Percentiles rank a stretch among this genome's conserved stretches.
Evolutionary conservation across 306 rosid genomes (phyloP).

Genomic region (Sophora flavescens): DNA sequence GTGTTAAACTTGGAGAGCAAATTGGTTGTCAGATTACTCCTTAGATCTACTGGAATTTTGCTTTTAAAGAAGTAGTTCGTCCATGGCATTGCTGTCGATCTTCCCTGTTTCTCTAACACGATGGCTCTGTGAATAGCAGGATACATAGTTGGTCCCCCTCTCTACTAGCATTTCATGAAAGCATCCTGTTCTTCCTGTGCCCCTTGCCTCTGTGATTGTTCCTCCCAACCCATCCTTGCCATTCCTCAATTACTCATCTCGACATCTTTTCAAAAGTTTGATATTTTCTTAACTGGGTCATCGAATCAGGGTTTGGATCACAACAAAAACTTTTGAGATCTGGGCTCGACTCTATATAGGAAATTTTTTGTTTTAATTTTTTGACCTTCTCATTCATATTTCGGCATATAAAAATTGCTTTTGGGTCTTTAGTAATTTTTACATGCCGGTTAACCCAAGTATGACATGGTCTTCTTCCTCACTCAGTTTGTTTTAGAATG

Average conservation of each 20-base stretch:
- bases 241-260: constrained; percentile 51
- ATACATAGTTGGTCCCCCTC: constrained; percentile 92
- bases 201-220: constrained; percentile 89
- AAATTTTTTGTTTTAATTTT: background rate
- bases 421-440: no score
- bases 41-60: no score
- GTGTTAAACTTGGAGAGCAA: no score
- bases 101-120: no score
- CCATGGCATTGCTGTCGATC: no score
- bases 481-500: no score
- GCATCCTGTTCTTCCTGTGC: constrained; percentile 77
- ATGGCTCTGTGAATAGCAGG: constrained; percentile 77
- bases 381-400: no score
- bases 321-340: constrained; percentile 40
- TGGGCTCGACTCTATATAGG: background rate
- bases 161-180: constrained; percentile 91
- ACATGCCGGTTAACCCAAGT: no score
- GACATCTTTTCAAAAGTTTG: constrained; percentile 8
- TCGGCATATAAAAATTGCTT: no score
- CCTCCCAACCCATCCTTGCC: constrained; percentile 86
- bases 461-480: no score
- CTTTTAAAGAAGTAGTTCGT: no score
- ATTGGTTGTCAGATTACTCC: no score
- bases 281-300: constrained; percentile 33
- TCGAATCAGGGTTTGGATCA: constrained; percentile 29